Evolutionary conservation across 1,284 basidiomycete genomes (phyloP), one percentile per base, ranked within the genome.

Genomic region (Phlebopus sp.): DNA sequence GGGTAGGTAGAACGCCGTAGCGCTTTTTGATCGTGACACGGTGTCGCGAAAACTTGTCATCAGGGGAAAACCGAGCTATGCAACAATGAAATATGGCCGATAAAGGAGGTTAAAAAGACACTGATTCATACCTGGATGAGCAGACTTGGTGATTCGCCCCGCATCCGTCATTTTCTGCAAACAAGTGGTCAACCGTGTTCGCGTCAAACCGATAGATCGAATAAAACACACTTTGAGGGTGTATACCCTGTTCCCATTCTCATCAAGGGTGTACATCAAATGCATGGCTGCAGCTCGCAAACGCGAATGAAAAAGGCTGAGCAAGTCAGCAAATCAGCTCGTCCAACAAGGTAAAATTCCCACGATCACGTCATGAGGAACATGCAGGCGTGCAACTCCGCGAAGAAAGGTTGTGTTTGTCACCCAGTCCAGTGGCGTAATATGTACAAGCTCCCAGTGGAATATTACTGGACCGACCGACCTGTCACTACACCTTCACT

Each of bases 41-140:
- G 67, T 97, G 94, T 53, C 92, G 81, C 54, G 93, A 95, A 73
- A 95, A 97, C 76, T 97, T 97, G 81, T 97, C 94, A 68, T 97
- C 94, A 14, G 94, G 94, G 23, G 94, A 97, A 73, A 97, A 97
- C 32, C 93, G 90, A 31, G 93, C 93, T 94, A 44, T 10, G 13
- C 18, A 6, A 6, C 15, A 3, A 27, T 29, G 34, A 37, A 37
- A 5, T 32, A 29, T 48, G 71, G 13, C 37, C 25, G 25, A 46
- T 39, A 32, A 21, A 19, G 13, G 34, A 35, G n/a, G 15, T 21
- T 5, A 71, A 69, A 30, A 42, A 52, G 15, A 42, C 21, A 15
- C 39, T 29, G 13, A 29, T 36, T 67, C 78, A 59, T 66, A 94
- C 92, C 92, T 69, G 93, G 94, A 70, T 97, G 94, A 9, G 94